A percentile compares a stretch with the other conserved stretches of the same genome.
These are phyloP conservation scores for Sugiyamaella boreocaroliniensis DNA, from an alignment of 805 yeast species.

Conservation along the genomic window DNA sequence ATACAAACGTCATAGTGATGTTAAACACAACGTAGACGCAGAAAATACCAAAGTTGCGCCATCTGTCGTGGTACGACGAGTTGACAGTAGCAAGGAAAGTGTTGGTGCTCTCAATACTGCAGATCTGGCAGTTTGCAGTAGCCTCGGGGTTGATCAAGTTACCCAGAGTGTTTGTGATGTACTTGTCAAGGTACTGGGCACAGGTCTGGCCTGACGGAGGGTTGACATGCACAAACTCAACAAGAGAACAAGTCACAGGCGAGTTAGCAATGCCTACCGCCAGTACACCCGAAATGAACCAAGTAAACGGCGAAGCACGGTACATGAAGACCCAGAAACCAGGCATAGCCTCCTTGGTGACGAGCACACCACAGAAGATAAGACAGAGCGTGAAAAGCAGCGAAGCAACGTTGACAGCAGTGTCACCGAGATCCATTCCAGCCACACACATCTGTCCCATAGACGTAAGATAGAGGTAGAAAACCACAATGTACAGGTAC, in stretches of 20 bases:
- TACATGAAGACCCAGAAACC: slow-evolving; percentile 82
- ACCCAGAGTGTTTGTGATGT: slow-evolving; percentile 40
- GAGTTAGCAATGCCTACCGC: slow-evolving; percentile 42
- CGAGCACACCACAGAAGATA: slow-evolving; percentile 74
- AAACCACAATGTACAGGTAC: slow-evolving; percentile 36
- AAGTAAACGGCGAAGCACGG: slow-evolving; percentile 64
- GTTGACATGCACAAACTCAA: slow-evolving; percentile 42
- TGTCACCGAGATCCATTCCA: slow-evolving; percentile 50
- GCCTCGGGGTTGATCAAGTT: slow-evolving; percentile 38
- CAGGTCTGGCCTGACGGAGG: slow-evolving; percentile 57
- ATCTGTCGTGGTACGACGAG: slow-evolving; percentile 33
- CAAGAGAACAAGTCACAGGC: slow-evolving; percentile 40
- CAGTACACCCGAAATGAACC: slow-evolving; percentile 51
- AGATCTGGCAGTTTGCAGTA: slow-evolving; percentile 53
- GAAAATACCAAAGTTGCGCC: slow-evolving; percentile 58
- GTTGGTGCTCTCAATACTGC: slow-evolving; percentile 53
- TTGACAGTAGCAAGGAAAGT: slow-evolving; percentile 42
- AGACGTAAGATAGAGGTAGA: slow-evolving; percentile 40
- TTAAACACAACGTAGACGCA: slow-evolving; percentile 45
- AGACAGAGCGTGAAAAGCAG: slow-evolving; percentile 55
- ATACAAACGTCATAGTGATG: slow-evolving; percentile 38
- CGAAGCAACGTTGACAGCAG: slow-evolving; percentile 56
- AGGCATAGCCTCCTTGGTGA: slow-evolving; percentile 45
- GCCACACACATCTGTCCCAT: slow-evolving; percentile 38
- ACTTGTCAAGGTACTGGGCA: slow-evolving; percentile 43